Base-by-base conservation (phyloP, 116 monocot species). In the Zostera marina region DNA sequence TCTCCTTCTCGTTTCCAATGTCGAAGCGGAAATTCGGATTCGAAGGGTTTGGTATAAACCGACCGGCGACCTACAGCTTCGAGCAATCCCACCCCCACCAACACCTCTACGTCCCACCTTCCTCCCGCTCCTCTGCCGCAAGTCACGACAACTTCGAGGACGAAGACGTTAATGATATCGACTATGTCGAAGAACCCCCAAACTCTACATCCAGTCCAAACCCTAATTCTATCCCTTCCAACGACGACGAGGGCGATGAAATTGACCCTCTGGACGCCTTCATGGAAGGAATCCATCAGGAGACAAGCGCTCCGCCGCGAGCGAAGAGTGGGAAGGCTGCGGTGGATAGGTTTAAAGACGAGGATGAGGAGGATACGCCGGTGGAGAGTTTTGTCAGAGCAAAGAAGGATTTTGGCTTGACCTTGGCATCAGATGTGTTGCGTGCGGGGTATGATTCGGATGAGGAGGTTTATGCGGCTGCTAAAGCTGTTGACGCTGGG, bases 391-490 rank as follows among this genome's bases (percentile, higher is more conserved):
- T 98, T 60, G 49, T 98, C 63, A 70, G 76, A 64, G 74, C 96
- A 1, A 98, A 98, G 83, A 89, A 85, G 78, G 96, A 98, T 56
- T 13, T 70, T 10, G 96, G 80, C 23, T 70, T 89, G 16, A 53
- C 96, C 9, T 62, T 98, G 54, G 96, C 96, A 9, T 75, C 96
- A 17, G 96, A 98, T 6, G 96, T 73, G 20, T 67, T 98, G 15
- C 66, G 70, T 46, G 96, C 96, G 3, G 96, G 96, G 42, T 98
- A 89, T 48, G 64, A 76, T 48, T 98, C 96, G 11, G 96, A 98
- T 53, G 90, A 98, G 73, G 96, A 98, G 80, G 96, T 98, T 20
- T 98, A 98, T 42, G 96, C 90, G 1, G 96, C 82, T 9, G 96
- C 96, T 7, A 85, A 89, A 74, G 96, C 96, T 3, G 86, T 98